Conservation (phyloP, 768 basidiomycete genomes). For the Amanita molliuscula region DNA sequence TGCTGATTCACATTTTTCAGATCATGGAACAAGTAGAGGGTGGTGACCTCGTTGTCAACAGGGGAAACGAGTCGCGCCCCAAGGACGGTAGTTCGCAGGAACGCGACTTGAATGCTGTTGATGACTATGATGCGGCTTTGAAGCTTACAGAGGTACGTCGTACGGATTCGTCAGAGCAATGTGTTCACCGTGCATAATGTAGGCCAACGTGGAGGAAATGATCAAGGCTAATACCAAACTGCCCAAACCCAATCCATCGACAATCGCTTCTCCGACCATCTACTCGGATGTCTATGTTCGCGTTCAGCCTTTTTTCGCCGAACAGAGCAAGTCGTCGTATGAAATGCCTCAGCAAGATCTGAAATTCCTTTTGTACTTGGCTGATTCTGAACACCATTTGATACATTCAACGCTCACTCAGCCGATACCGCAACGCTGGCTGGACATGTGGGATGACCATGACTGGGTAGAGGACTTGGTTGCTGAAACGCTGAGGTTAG, state of each 20-base stretch:
- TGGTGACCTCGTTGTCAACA: slow-evolving; percentile 82
- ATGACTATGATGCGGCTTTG: slow-evolving; percentile 75
- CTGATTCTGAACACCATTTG: slow-evolving; percentile 75
- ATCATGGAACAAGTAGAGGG: slow-evolving; percentile 93
- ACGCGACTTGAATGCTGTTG: slow-evolving; percentile 74
- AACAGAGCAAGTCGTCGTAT: slow-evolving; percentile 12
- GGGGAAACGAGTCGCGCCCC: slow-evolving; percentile 65
- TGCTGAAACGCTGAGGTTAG: slow-evolving; percentile 76
- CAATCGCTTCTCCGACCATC: slow-evolving; percentile 47
- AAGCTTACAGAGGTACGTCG: slow-evolving; percentile 69
- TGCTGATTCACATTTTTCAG: slow-evolving; percentile 27
- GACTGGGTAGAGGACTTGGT: slow-evolving; percentile 96
- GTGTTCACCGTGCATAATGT: slow-evolving; percentile 1
- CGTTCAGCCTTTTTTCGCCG: slow-evolving; percentile 73
- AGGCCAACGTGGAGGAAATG: slow-evolving; percentile 75
- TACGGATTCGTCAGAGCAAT: slow-evolving; percentile 6
- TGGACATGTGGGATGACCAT: slow-evolving; percentile 83
- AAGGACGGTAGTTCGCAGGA: slow-evolving; percentile 40
- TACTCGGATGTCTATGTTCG: slow-evolving; percentile 91
- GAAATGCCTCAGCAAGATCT: slow-evolving; percentile 30
- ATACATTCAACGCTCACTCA: slow-evolving; percentile 75
- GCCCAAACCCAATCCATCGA: slow-evolving; percentile 20
- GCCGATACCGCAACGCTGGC: slow-evolving; percentile 74
- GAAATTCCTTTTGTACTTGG: slow-evolving; percentile 61
- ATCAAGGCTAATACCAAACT: slow-evolving; percentile 49